These are phyloP conservation scores for Serendipita sp. DNA, from an alignment of 768 basidiomycete genomes.

Conservation along the genomic window DNA sequence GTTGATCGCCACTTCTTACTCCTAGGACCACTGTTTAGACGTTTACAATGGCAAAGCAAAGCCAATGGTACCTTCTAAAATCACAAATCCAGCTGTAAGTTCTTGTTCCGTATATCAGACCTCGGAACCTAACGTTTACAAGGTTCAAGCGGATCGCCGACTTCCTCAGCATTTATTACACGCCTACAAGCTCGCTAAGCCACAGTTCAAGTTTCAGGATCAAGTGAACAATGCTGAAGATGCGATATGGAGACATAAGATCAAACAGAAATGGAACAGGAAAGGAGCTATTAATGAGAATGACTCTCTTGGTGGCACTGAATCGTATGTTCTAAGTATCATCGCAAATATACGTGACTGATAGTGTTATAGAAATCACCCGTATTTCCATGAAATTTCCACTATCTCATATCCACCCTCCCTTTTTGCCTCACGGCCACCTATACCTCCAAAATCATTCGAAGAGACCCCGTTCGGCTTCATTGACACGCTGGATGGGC, in stretches of 20 bases:
- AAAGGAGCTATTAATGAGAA: conserved; percentile 16
- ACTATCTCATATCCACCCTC: conserved; percentile 54
- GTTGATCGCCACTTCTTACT: background rate
- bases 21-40: conserved; percentile 73
- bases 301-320: background rate
- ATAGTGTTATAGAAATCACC: conserved; percentile 29
- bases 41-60: conserved; percentile 50
- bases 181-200: conserved; percentile 61
- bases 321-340: background rate
- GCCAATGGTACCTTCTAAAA: conserved; percentile 24
- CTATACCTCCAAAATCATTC: conserved; percentile 41
- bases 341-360: background rate
- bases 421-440: conserved; percentile 41
- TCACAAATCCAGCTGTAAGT: too few relatives aligned
- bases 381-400: conserved; percentile 74
- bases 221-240: conserved; percentile 41
- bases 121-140: background rate
- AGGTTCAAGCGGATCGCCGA: conserved; percentile 7
- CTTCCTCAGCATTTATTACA: conserved; percentile 37
- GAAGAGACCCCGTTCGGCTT: conserved; percentile 54
- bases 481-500: conserved; percentile 40
- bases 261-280: conserved; percentile 63
- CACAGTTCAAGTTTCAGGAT: conserved; percentile 58
- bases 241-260: conserved; percentile 48
- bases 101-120: too few relatives aligned